A percentile compares a stretch with the other conserved stretches of the same genome.
Evolutionary conservation across 768 basidiomycete genomes (phyloP).

Genomic region (Termitomyces sp.): DNA sequence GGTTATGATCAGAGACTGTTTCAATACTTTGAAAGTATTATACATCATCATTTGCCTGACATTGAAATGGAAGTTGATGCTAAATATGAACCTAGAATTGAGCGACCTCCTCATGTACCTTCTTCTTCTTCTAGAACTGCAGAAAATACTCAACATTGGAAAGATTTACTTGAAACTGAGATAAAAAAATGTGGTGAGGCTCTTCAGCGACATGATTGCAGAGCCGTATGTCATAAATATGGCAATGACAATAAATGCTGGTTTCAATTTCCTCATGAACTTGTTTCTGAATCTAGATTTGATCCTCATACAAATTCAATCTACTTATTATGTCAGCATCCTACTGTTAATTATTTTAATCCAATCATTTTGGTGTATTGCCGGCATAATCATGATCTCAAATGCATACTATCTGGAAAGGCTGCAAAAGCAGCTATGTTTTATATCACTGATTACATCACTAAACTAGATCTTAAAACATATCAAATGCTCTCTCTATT

Average conservation of each 20-base stretch:
- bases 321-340: conserved; percentile 22
- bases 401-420: no score
- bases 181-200: background rate
- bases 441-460: no score
- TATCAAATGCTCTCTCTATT: conserved; percentile 22
- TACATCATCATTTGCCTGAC: no score
- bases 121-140: background rate
- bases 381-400: no score
- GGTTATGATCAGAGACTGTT: background rate
- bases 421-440: no score
- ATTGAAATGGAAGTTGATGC: no score
- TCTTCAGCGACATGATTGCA: background rate
- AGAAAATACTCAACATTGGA: no score
- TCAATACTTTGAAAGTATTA: no score
- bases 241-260: background rate
- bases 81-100: background rate
- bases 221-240: no score
- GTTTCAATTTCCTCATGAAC: background rate
- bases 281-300: no score
- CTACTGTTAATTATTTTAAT: conserved; percentile 28
- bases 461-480: conserved; percentile 24
- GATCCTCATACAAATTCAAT: conserved; percentile 24
- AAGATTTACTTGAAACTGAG: background rate
- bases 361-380: no score
- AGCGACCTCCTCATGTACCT: background rate